Conservation (phyloP, 192 early-diverging fungal genomes). For the Linnemannia elongata region DNA sequence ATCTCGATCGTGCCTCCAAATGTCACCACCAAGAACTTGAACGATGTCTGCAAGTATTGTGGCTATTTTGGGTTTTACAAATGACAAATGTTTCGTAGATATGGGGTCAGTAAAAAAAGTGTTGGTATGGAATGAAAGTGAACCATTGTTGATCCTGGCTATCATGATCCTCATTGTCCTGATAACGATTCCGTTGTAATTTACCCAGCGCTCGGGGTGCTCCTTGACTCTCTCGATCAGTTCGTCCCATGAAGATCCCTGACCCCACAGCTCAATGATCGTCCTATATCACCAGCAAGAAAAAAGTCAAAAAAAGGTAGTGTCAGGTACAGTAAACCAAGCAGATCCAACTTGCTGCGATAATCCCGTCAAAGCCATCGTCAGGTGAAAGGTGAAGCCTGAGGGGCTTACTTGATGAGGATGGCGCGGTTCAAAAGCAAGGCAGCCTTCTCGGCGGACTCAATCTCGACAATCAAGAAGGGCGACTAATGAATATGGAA, state of each 20-base stretch:
- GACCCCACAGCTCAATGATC: conserved; percentile 85
- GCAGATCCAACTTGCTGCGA: background rate
- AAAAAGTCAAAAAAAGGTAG: background rate
- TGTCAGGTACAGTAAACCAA: background rate
- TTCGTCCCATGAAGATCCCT: conserved; percentile 70
- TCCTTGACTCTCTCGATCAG: conserved; percentile 72
- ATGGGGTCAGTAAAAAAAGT: background rate
- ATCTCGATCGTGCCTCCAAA: conserved; percentile 82
- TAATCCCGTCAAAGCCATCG: background rate
- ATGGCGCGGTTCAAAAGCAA: conserved; percentile 86
- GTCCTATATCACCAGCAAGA: conserved; percentile 60
- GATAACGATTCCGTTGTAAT: background rate
- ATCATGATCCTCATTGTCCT: background rate
- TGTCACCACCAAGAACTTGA: conserved; percentile 82
- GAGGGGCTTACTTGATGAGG: conserved; percentile 75
- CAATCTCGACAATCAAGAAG: conserved; percentile 84
- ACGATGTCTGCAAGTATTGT: conserved; percentile 68
- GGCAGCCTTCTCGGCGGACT: conserved; percentile 74
- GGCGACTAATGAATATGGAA: conserved; percentile 70
- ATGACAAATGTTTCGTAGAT: background rate
- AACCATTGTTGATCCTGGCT: background rate
- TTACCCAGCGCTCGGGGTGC: conserved; percentile 71
- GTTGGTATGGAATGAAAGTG: background rate
- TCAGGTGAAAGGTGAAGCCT: background rate
- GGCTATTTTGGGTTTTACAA: conserved; percentile 50